Evolutionary conservation across 768 basidiomycete species (phyloP).

Genomic region (Hericium erinaceus): DNA sequence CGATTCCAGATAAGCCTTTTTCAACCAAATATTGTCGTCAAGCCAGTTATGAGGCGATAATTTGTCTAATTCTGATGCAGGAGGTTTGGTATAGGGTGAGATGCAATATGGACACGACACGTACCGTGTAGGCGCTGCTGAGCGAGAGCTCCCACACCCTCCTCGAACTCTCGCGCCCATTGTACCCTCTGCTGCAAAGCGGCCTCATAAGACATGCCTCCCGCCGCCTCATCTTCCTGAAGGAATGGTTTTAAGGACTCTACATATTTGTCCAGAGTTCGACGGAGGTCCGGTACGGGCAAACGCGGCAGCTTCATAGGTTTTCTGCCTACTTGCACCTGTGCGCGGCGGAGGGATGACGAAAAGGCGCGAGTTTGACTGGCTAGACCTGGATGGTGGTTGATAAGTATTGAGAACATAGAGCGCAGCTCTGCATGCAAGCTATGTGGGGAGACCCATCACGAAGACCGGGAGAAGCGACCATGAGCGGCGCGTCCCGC

Average conservation of each 20-base stretch:
- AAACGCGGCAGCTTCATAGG: conserved; percentile 40
- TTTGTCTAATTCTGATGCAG: conserved; percentile 56
- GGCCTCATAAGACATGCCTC: conserved; percentile 39
- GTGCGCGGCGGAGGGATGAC: too few species aligned
- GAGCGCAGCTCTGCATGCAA: too few species aligned
- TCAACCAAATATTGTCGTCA: conserved; percentile 86
- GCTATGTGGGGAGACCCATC: too few species aligned
- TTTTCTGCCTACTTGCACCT: background rate
- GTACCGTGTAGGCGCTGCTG: conserved; percentile 51
- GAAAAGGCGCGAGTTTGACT: too few species aligned
- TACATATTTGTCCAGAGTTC: conserved; percentile 71
- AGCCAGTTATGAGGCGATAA: conserved; percentile 88
- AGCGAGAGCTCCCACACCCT: conserved; percentile 55
- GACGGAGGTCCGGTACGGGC: conserved; percentile 71
- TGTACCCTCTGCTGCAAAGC: conserved; percentile 46
- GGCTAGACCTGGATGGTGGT: too few species aligned
- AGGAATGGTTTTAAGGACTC: conserved; percentile 72
- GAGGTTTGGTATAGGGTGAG: conserved; percentile 1
- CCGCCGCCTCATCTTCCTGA: conserved; percentile 58
- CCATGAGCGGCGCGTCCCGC: too few species aligned
- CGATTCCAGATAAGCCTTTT: conserved; percentile 84
- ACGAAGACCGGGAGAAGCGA: too few species aligned
- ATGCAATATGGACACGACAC: conserved; percentile 4
- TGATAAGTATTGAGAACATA: too few species aligned
- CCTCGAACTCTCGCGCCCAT: conserved; percentile 61